Percentiles rank a stretch among this genome's conserved stretches.
phyloP scores from a whole-genome alignment of 2,329 filamentous ascomycete genomes.

The Penicillium sp. region DNA sequence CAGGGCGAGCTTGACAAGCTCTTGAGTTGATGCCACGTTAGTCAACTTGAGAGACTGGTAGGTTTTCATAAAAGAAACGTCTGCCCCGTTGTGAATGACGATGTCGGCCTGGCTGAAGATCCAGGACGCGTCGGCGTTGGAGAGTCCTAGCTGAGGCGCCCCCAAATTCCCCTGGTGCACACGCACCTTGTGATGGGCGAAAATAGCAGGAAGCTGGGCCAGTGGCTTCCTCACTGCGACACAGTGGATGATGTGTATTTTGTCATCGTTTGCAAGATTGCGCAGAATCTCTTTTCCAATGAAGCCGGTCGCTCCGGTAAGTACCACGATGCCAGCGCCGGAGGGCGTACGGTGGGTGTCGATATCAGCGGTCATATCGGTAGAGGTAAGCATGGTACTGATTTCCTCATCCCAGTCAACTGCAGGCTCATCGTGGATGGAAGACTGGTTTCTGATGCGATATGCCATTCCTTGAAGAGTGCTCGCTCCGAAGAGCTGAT shows the following conservation, averaged over 20 bases:
- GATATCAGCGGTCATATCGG: background rate
- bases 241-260: conserved; percentile 12
- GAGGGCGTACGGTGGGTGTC: background rate
- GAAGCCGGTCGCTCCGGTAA: conserved; percentile 22
- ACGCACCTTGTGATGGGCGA: conserved; percentile 15
- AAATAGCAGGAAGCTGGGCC: conserved; percentile 7
- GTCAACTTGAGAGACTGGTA: conserved; percentile 28
- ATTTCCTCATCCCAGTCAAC: conserved; percentile 19
- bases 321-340: conserved; percentile 7
- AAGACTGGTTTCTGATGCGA: conserved; percentile 7
- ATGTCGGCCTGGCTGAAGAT: conserved; percentile 22
- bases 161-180: conserved; percentile 16
- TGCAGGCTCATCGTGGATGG: background rate
- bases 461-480: conserved; percentile 17
- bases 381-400: conserved; percentile 1
- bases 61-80: conserved; percentile 31
- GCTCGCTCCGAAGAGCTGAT: conserved; percentile 20
- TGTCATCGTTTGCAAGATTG: conserved; percentile 11
- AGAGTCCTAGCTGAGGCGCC: conserved; percentile 14
- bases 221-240: conserved; percentile 16
- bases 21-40: conserved; percentile 29
- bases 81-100: conserved; percentile 28
- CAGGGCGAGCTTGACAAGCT: conserved; percentile 25
- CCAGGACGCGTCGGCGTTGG: conserved; percentile 8
- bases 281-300: conserved; percentile 21